Percentiles rank a stretch among this genome's conserved stretches.
phyloP scores from a whole-genome alignment of 2,329 filamentous ascomycete genomes.

The Penicillium sp. region DNA sequence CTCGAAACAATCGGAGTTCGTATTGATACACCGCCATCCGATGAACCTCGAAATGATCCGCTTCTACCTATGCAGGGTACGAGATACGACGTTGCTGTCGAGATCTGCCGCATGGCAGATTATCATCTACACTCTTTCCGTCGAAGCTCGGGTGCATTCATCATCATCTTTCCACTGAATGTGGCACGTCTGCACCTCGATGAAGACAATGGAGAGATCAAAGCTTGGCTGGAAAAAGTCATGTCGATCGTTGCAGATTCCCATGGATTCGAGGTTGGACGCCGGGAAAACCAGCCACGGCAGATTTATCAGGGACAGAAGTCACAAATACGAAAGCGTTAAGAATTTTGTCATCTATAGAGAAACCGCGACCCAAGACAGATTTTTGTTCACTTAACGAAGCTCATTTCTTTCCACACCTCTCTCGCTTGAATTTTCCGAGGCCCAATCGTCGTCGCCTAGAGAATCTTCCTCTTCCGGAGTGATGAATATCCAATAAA shows the following conservation, averaged over 20 bases:
- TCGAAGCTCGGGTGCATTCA: slow-evolving; percentile 10
- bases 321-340: too few relatives aligned
- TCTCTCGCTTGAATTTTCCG: neutral
- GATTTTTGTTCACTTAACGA: too few relatives aligned
- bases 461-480: neutral
- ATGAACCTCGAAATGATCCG: slow-evolving; percentile 1
- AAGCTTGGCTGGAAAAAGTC: slow-evolving; percentile 7
- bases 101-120: slow-evolving; percentile 13
- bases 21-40: neutral
- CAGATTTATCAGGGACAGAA: neutral
- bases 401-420: too few relatives aligned
- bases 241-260: slow-evolving; percentile 11
- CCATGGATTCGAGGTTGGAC: slow-evolving; percentile 14
- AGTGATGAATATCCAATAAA: slow-evolving; percentile 9
- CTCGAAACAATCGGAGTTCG: slow-evolving; percentile 5
- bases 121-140: slow-evolving; percentile 10
- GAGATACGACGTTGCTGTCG: slow-evolving; percentile 11
- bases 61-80: slow-evolving; percentile 14
- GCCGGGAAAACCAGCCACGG: slow-evolving; percentile 8
- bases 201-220: neutral
- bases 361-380: too few relatives aligned
- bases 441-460: slow-evolving; percentile 10
- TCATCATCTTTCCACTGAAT: slow-evolving; percentile 13
- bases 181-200: slow-evolving; percentile 8
- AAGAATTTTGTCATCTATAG: too few relatives aligned